phyloP scores from a whole-genome alignment of 2,329 filamentous ascomycete genomes.

The Colletotrichum lentis region DNA sequence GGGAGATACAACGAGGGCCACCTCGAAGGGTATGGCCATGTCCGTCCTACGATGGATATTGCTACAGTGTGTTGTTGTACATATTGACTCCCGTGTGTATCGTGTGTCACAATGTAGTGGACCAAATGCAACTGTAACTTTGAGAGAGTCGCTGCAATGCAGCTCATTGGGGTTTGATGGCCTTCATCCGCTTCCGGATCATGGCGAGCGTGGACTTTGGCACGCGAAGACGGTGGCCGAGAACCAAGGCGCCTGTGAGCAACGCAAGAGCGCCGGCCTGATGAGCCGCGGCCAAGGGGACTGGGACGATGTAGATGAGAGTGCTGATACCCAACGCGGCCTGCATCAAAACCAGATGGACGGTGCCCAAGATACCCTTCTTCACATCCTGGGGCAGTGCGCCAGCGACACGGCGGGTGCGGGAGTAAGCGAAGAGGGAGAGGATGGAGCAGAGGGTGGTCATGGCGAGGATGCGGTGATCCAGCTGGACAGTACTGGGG shows the following conservation, averaged over 20 bases:
- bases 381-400: slow-evolving; percentile 70
- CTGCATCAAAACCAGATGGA: slow-evolving; percentile 84
- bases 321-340: slow-evolving; percentile 88
- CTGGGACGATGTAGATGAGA: slow-evolving; percentile 92
- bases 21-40: slow-evolving; percentile 21
- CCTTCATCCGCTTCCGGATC: slow-evolving; percentile 60
- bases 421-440: slow-evolving; percentile 81
- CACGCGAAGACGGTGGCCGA: slow-evolving; percentile 80
- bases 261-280: slow-evolving; percentile 90
- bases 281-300: slow-evolving; percentile 85
- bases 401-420: slow-evolving; percentile 65
- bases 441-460: slow-evolving; percentile 86
- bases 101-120: slow-evolving; percentile 26
- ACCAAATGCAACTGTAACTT: not conserved
- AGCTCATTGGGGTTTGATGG: slow-evolving; percentile 18
- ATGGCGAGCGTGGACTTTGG: slow-evolving; percentile 71
- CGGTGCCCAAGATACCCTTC: slow-evolving; percentile 78
- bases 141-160: not conserved
- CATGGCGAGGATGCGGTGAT: slow-evolving; percentile 91
- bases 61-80: slow-evolving; percentile 32
- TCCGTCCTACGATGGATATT: slow-evolving; percentile 13
- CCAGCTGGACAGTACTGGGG: slow-evolving; percentile 91
- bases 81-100: slow-evolving; percentile 17
- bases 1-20: slow-evolving; percentile 2
- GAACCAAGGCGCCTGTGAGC: slow-evolving; percentile 80